phyloP scores from a whole-genome alignment of 768 basidiomycete genomes.

The Dioszegia hungarica region DNA sequence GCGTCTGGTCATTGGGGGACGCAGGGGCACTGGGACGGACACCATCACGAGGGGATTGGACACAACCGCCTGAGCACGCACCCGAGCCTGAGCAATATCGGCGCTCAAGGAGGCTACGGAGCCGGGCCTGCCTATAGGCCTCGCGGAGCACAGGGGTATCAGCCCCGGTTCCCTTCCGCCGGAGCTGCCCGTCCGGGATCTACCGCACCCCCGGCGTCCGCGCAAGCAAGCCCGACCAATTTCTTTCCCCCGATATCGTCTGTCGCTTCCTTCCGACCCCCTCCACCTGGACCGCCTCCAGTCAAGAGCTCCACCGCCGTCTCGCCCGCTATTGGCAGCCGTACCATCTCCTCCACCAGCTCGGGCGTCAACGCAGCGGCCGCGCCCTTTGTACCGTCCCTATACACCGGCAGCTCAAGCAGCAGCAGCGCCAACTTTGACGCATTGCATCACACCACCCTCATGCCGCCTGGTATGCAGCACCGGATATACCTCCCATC shows the following conservation, averaged over 20 bases:
- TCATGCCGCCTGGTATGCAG: slow-evolving; percentile 47
- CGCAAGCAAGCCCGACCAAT: slow-evolving; percentile 26
- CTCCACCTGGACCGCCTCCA: slow-evolving; percentile 12
- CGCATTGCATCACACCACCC: slow-evolving; percentile 31
- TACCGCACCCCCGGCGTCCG: neutral
- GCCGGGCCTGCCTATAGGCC: slow-evolving; percentile 34
- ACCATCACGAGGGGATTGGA: neutral
- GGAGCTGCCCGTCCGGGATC: slow-evolving; percentile 11
- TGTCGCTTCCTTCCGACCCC: slow-evolving; percentile 12
- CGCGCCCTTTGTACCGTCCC: slow-evolving; percentile 1
- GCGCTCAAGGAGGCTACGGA: slow-evolving; percentile 18
- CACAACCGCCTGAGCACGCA: slow-evolving; percentile 15
- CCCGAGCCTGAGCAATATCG: slow-evolving; percentile 23
- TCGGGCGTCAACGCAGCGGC: slow-evolving; percentile 7
- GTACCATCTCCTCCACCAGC: neutral
- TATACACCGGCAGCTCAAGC: neutral
- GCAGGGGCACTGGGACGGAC: slow-evolving; percentile 3
- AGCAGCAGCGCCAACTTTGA: neutral
- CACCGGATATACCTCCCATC: slow-evolving; percentile 47
- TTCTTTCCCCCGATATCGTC: slow-evolving; percentile 17
- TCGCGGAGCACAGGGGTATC: slow-evolving; percentile 27
- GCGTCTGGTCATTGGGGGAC: slow-evolving; percentile 10
- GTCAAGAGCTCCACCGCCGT: slow-evolving; percentile 15
- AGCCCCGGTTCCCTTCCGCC: slow-evolving; percentile 34
- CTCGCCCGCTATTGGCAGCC: slow-evolving; percentile 1